Conservation (phyloP, 306 rosid species). For the Begonia fuchsioides region DNA sequence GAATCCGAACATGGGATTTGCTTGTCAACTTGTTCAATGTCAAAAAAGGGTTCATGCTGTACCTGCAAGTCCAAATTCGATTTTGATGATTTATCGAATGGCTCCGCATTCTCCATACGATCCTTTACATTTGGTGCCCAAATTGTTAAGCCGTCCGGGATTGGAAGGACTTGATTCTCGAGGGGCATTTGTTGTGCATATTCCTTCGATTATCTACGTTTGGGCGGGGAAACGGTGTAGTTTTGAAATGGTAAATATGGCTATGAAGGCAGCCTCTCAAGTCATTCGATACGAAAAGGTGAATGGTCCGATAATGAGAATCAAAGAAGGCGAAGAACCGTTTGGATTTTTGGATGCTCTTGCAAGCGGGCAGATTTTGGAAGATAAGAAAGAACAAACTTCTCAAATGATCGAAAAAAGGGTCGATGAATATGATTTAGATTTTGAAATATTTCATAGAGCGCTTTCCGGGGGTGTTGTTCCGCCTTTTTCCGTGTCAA, state of each 20-base stretch:
- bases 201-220: conserved; percentile 67
- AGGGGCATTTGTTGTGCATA: conserved; percentile 72
- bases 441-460: conserved; percentile 63
- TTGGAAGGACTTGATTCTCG: conserved; percentile 74
- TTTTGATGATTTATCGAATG: conserved; percentile 73
- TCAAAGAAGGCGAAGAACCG: conserved; percentile 67
- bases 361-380: conserved; percentile 19
- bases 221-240: conserved; percentile 61
- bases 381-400: conserved; percentile 18
- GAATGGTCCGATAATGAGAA: conserved; percentile 27
- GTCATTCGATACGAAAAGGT: conserved; percentile 69
- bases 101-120: conserved; percentile 91
- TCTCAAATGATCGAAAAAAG: conserved; percentile 14
- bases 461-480: conserved; percentile 88
- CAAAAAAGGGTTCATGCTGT: conserved; percentile 82
- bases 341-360: conserved; percentile 66
- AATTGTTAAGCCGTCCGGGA: conserved; percentile 39
- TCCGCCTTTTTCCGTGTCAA: conserved; percentile 55
- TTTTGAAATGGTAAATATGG: conserved; percentile 41
- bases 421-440: conserved; percentile 48
- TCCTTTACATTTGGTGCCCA: conserved; percentile 89
- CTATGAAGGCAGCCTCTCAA: conserved; percentile 54
- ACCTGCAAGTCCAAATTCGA: conserved; percentile 71
- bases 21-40: conserved; percentile 81
- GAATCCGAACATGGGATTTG: conserved; percentile 86